Conservation (phyloP, 73 alveolate species). For the Tetrahymena malaccensis region DNA sequence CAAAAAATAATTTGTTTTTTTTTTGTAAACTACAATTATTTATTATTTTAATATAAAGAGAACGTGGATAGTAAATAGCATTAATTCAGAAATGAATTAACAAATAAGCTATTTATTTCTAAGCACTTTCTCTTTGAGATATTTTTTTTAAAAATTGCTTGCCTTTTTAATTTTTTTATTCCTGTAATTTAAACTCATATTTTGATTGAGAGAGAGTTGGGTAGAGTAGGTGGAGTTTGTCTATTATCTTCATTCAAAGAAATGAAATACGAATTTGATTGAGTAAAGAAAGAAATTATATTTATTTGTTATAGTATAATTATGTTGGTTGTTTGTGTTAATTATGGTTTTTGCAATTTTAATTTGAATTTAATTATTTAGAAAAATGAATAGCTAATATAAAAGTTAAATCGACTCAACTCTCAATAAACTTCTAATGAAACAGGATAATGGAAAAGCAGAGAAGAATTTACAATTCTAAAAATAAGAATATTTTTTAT, state of each 20-base stretch:
- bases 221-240: neutral
- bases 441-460: neutral
- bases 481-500: neutral
- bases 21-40: neutral
- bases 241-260: neutral
- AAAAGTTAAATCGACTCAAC: neutral
- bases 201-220: neutral
- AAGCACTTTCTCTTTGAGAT: neutral
- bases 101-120: neutral
- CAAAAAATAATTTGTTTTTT: neutral
- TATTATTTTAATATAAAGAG: neutral
- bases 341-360: neutral
- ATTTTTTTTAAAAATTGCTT: neutral
- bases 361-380: neutral
- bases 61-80: neutral
- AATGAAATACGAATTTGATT: neutral
- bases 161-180: neutral
- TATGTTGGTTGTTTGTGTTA: no score
- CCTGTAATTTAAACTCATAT: neutral
- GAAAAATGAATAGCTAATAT: neutral
- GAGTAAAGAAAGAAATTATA: neutral
- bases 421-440: neutral
- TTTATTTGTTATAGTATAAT: no score
- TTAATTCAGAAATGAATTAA: neutral
- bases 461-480: neutral